phyloP scores from a whole-genome alignment of 2,329 filamentous ascomycete genomes.

The Zalaria obscura region DNA sequence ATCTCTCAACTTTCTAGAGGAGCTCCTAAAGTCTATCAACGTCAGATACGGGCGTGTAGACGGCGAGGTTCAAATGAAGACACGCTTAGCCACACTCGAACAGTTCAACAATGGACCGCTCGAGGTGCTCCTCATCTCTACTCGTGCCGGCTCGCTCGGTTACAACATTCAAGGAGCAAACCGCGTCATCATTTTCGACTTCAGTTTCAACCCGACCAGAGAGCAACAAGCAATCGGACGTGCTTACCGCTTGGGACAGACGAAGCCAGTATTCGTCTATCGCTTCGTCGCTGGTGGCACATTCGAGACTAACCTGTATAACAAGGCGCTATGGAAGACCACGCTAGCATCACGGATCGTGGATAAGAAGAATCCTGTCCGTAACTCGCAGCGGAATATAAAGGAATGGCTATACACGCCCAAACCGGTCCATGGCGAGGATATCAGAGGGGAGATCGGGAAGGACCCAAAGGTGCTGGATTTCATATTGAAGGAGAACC shows the following conservation, averaged over 20 bases:
- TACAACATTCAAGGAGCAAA: constrained; percentile 77
- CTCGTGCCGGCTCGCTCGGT: constrained; percentile 65
- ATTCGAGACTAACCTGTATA: constrained; percentile 61
- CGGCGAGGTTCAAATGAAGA: constrained; percentile 42
- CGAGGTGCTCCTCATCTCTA: constrained; percentile 66
- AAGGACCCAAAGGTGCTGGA: constrained; percentile 51
- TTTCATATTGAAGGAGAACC: constrained; percentile 38
- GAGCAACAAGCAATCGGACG: constrained; percentile 82
- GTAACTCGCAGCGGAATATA: constrained; percentile 42
- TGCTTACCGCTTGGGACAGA: constrained; percentile 73
- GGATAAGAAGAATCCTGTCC: constrained; percentile 66
- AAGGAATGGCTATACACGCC: constrained; percentile 47
- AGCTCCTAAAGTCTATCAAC: constrained; percentile 35
- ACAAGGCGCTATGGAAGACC: constrained; percentile 66
- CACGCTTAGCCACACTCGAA: constrained; percentile 51
- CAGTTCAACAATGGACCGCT: constrained; percentile 48
- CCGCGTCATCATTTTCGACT: constrained; percentile 76
- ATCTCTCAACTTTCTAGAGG: constrained; percentile 55
- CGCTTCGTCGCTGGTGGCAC: constrained; percentile 66
- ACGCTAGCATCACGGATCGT: constrained; percentile 69
- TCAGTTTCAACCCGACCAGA: constrained; percentile 62
- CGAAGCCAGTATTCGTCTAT: constrained; percentile 72
- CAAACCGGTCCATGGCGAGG: constrained; percentile 34
- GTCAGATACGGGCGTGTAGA: constrained; percentile 47
- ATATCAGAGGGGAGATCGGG: constrained; percentile 35